These are phyloP conservation scores for Colletotrichum eremochloae DNA, from an alignment of 2,329 filamentous ascomycete genomes.

Conservation along the genomic window DNA sequence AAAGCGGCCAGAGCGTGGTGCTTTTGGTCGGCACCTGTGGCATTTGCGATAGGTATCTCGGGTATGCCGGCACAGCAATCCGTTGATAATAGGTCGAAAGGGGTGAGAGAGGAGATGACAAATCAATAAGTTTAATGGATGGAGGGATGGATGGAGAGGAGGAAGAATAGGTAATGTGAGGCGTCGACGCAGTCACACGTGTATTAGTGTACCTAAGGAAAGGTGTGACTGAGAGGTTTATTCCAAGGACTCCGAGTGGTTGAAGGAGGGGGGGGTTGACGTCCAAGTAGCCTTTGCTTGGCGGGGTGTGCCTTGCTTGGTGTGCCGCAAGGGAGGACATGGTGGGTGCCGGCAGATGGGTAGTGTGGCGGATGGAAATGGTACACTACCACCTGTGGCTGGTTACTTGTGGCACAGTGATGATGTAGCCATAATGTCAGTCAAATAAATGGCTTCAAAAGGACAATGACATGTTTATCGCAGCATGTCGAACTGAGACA, in stretches of 20 bases:
- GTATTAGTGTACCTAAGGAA: background rate
- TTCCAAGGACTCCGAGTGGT: conserved; percentile 12
- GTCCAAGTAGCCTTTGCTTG: conserved; percentile 25
- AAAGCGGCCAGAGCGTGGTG: conserved; percentile 4
- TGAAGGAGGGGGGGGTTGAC: conserved; percentile 7
- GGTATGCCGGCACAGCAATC: conserved; percentile 27
- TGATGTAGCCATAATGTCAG: background rate
- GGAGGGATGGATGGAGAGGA: background rate
- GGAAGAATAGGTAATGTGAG: background rate
- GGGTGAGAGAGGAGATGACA: conserved; percentile 24
- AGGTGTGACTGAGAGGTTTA: background rate
- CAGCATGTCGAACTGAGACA: background rate
- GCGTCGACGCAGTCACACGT: background rate
- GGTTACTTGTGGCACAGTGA: background rate
- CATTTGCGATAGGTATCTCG: background rate
- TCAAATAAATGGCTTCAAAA: background rate
- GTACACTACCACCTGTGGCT: background rate
- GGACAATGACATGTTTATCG: background rate
- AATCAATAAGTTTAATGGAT: conserved; percentile 19
- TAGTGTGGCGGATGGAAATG: background rate
- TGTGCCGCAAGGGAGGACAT: background rate
- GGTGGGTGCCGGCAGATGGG: background rate
- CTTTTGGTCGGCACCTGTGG: background rate
- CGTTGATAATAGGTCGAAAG: conserved; percentile 17
- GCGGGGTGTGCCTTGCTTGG: conserved; percentile 14